These are phyloP conservation scores for Evernia prunastri DNA, from an alignment of 495 filamentous ascomycete species.

Conservation along the genomic window DNA sequence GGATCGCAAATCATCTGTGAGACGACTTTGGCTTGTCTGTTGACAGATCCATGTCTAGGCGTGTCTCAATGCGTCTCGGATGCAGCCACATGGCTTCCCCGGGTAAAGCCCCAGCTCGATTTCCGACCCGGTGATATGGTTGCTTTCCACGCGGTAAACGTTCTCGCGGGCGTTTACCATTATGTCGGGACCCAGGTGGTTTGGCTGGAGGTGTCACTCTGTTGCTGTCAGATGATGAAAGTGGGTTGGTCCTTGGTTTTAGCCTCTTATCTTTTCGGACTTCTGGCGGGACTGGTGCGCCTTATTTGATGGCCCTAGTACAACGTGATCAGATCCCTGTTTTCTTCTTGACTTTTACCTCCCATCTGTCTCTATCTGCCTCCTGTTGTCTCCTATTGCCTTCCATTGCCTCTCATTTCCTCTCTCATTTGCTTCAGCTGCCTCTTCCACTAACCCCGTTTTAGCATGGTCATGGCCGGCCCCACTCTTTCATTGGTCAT, in stretches of 20 bases:
- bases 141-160: slow-evolving; percentile 8
- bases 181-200: slow-evolving; percentile 8
- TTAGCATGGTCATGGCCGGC: not conserved
- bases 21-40: not conserved
- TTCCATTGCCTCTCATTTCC: not conserved
- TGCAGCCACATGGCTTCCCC: slow-evolving; percentile 12
- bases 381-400: not conserved
- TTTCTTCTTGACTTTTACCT: not conserved
- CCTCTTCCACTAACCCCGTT: not conserved
- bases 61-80: slow-evolving; percentile 5
- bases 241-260: not conserved
- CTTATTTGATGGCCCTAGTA: not conserved
- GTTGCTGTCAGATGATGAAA: not conserved
- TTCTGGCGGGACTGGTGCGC: not conserved
- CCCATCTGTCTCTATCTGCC: not conserved
- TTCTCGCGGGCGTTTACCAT: not conserved
- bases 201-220: not conserved
- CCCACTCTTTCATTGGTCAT: not conserved
- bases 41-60: slow-evolving; percentile 8
- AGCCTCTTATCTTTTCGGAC: not conserved
- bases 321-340: not conserved
- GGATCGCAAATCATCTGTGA: not conserved
- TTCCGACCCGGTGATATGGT: slow-evolving; percentile 6
- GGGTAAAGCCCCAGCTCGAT: not conserved
- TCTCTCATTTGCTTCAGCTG: not conserved